Percentiles rank a stretch among this genome's conserved stretches.
Evolutionary conservation across 225 moss, liverwort and hornwort species (phyloP).

Genomic region (Sphagnum tenellum): DNA sequence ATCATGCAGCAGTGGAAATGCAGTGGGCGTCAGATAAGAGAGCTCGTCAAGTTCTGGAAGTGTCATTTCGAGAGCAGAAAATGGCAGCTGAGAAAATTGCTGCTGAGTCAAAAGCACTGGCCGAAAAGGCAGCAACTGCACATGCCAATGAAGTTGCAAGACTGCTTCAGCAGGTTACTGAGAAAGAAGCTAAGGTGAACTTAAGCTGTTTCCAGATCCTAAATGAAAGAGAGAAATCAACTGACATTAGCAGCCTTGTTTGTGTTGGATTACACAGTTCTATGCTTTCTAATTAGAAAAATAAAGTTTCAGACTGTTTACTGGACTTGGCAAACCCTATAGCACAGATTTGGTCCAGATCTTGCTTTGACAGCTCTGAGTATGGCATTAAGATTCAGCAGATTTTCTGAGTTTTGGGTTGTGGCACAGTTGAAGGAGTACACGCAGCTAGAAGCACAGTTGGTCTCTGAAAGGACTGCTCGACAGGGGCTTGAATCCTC

Average conservation of each 20-base stretch:
- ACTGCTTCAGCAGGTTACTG: too few relatives aligned
- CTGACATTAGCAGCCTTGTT: conserved; percentile 53
- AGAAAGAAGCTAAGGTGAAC: too few relatives aligned
- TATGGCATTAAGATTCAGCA: too few relatives aligned
- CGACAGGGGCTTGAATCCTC: conserved; percentile 57
- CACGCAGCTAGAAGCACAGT: conserved; percentile 59
- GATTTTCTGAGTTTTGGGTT: neutral
- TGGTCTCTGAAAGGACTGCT: conserved; percentile 66
- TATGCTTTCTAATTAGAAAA: too few relatives aligned
- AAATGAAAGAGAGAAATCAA: conserved; percentile 1
- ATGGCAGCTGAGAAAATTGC: conserved; percentile 23
- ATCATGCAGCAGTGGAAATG: conserved; percentile 57
- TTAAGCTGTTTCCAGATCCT: too few relatives aligned
- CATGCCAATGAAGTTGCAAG: too few relatives aligned
- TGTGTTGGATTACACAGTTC: conserved; percentile 6
- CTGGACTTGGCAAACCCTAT: too few relatives aligned
- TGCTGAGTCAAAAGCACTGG: conserved; percentile 22
- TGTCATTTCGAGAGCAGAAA: conserved; percentile 41
- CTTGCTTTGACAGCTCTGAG: too few relatives aligned
- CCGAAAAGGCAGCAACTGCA: conserved; percentile 13
- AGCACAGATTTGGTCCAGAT: too few relatives aligned
- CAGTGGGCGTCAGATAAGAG: conserved; percentile 73
- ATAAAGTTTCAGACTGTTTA: too few relatives aligned
- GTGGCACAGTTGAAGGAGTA: conserved; percentile 56
- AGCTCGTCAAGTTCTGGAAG: conserved; percentile 57